Percentiles rank a stretch among this genome's conserved stretches.
phyloP scores from a whole-genome alignment of 75 land plant genomes.

The Pinus albicaulis region DNA sequence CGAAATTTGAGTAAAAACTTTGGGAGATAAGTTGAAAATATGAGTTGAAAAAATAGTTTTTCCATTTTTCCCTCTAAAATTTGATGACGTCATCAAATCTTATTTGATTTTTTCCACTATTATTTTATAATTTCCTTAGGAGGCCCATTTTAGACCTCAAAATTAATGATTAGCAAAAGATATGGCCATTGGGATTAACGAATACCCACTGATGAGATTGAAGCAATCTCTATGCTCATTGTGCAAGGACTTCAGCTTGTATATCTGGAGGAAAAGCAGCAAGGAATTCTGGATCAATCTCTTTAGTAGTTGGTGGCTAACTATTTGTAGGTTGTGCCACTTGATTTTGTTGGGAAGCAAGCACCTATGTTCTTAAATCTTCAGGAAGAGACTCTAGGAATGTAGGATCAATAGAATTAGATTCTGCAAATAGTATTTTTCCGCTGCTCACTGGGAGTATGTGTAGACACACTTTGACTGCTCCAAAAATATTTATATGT shows the following conservation, averaged over 20 bases:
- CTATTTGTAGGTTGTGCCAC: conserved; percentile 50
- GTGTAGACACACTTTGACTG: conserved; percentile 27
- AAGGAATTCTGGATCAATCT: conserved; percentile 98
- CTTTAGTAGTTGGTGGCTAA: conserved; percentile 62
- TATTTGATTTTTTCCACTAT: no score
- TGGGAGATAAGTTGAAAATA: no score
- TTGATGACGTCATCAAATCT: no score
- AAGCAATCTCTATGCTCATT: conserved; percentile 81
- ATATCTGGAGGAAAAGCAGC: conserved; percentile 99
- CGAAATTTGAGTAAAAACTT: no score
- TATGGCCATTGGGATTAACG: no score
- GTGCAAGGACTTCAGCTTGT: conserved; percentile 95
- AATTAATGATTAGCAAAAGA: no score
- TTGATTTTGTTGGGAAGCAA: conserved; percentile 85
- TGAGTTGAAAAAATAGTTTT: no score
- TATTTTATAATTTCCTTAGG: no score
- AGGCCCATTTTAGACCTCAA: no score
- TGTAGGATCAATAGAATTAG: conserved; percentile 93
- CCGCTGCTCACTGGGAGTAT: conserved; percentile 32
- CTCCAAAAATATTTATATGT: no score
- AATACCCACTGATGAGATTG: conserved; percentile 81
- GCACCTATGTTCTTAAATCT: conserved; percentile 94
- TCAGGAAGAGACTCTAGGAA: conserved; percentile 98
- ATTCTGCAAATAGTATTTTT: conserved; percentile 26
- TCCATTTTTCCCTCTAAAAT: no score